These are phyloP conservation scores for Colletotrichum phormii DNA, from an alignment of 2,329 filamentous ascomycete species.

Conservation along the genomic window DNA sequence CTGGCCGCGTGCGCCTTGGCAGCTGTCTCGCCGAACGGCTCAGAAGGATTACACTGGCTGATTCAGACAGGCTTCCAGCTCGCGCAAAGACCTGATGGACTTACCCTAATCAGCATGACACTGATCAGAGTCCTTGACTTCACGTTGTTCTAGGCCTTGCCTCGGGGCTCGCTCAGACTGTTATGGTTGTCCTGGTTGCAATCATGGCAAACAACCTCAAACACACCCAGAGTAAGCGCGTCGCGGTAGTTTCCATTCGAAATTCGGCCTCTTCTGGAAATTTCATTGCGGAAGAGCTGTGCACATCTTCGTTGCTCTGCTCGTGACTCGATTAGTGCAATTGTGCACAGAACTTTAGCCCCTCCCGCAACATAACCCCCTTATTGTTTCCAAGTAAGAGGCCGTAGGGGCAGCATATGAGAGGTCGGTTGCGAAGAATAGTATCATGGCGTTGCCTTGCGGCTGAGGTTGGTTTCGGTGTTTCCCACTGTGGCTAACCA, in stretches of 20 bases:
- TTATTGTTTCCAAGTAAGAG: not conserved
- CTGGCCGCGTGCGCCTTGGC: slow-evolving; percentile 5
- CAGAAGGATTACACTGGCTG: not conserved
- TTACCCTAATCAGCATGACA: slow-evolving; percentile 8
- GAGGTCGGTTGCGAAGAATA: not conserved
- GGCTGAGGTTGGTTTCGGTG: slow-evolving; percentile 6
- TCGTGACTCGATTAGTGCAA: slow-evolving; percentile 1
- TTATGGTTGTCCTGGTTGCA: not conserved
- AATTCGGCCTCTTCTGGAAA: slow-evolving; percentile 6
- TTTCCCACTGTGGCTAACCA: not conserved
- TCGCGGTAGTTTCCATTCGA: not conserved
- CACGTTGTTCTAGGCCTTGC: not conserved
- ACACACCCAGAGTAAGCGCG: not conserved
- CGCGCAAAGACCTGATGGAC: slow-evolving; percentile 5
- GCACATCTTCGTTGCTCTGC: not conserved
- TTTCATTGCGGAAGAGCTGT: slow-evolving; percentile 17
- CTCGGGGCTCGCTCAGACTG: slow-evolving; percentile 15
- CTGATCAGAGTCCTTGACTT: not conserved
- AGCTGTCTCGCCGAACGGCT: not conserved
- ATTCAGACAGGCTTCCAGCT: not conserved
- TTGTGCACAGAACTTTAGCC: slow-evolving; percentile 21
- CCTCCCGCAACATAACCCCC: not conserved
- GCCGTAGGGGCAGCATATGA: not conserved
- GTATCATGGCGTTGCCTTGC: slow-evolving; percentile 12
- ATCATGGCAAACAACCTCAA: not conserved